A percentile compares a stretch with the other conserved stretches of the same genome.
Evolutionary conservation across 225 moss, liverwort and hornwort species (phyloP).

Genomic region (Marchantia paleacea): DNA sequence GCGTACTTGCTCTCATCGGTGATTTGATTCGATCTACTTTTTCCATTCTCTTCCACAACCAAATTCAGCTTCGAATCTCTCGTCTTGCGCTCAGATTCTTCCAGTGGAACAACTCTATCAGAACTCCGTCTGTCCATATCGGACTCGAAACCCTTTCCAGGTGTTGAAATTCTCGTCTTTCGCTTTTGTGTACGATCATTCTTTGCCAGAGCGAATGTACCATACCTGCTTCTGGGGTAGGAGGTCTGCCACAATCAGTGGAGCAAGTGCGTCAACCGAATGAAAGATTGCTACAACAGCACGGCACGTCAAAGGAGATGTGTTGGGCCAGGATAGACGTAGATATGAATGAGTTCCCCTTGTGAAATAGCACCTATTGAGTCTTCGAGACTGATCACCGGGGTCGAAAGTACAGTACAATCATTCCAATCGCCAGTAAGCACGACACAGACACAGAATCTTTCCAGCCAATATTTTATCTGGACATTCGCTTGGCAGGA

Average conservation of each 20-base stretch:
- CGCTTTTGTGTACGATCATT: conserved; percentile 24
- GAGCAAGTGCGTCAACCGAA: not conserved
- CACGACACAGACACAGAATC: not conserved
- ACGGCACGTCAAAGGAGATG: not conserved
- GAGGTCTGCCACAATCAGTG: conserved; percentile 1
- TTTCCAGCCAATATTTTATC: not conserved
- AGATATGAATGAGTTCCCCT: not conserved
- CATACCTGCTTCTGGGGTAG: conserved; percentile 8
- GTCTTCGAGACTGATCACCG: not conserved
- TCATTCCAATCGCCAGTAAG: not conserved
- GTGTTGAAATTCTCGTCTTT: not conserved
- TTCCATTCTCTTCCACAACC: conserved; percentile 4
- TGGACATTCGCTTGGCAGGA: not conserved
- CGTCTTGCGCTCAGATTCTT: conserved; percentile 4
- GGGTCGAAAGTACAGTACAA: not conserved
- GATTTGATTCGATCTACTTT: not conserved
- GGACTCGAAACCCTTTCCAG: conserved; percentile 5
- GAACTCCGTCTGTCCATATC: conserved; percentile 8
- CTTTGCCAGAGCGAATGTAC: conserved; percentile 19
- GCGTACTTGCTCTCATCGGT: not conserved
- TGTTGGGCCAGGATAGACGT: too few relatives aligned
- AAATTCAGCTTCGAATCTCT: not conserved
- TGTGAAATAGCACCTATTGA: not conserved
- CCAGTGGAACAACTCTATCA: not conserved
- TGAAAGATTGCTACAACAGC: not conserved